Conservation (phyloP, 257 asterid species). For the Eustoma russellianum region DNA sequence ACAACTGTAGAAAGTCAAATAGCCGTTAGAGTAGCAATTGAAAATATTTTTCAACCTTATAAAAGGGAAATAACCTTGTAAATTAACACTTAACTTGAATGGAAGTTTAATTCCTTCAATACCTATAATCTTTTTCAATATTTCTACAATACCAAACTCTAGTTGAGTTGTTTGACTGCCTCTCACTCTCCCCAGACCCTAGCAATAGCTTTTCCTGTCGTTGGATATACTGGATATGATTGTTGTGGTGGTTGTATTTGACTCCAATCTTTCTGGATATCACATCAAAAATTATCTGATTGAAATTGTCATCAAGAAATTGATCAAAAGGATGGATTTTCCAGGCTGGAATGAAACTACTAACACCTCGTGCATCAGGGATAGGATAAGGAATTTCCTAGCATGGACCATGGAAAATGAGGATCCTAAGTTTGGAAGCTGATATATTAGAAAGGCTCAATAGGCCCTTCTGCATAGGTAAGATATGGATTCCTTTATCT, state of each 20-base stretch:
- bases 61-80: too few species aligned
- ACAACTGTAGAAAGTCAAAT: too few species aligned
- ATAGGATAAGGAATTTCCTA: slow-evolving; percentile 4
- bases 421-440: background rate
- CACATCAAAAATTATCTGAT: slow-evolving; percentile 5
- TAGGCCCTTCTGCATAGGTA: background rate
- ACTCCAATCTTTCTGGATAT: background rate
- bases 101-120: too few species aligned
- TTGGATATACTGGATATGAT: background rate
- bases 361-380: slow-evolving; percentile 5
- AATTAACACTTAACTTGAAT: too few species aligned
- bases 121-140: background rate
- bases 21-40: too few species aligned
- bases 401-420: slow-evolving; percentile 2
- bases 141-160: background rate
- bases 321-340: slow-evolving; percentile 13
- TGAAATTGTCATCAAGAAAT: background rate
- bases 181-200: too few species aligned
- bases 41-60: too few species aligned
- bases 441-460: slow-evolving; percentile 3
- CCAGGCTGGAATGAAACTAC: slow-evolving; percentile 21
- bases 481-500: slow-evolving; percentile 9
- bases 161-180: too few species aligned
- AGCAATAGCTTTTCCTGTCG: too few species aligned
- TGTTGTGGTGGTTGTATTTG: background rate